Percentiles rank a stretch among this genome's conserved stretches.
Evolutionary conservation across 1,284 basidiomycete species (phyloP).

Genomic region (Amylostereum chailletii): DNA sequence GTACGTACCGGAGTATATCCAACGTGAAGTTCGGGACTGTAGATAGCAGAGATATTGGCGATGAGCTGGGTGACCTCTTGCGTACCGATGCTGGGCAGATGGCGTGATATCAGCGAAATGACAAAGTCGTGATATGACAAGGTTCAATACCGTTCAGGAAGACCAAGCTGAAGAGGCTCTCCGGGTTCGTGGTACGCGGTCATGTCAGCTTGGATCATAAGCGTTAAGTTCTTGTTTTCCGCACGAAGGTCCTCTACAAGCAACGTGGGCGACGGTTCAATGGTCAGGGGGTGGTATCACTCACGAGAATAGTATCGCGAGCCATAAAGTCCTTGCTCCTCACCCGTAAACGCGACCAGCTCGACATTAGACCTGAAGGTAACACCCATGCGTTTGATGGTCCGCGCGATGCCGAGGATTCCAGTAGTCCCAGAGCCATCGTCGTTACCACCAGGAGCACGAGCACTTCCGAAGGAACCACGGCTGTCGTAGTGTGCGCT

Average conservation of each 20-base stretch:
- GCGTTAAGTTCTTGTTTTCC: slow-evolving; percentile 54
- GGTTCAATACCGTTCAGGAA: slow-evolving; percentile 47
- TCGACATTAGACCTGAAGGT: slow-evolving; percentile 62
- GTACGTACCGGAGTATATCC: slow-evolving; percentile 56
- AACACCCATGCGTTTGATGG: slow-evolving; percentile 54
- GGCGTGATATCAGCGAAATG: background rate
- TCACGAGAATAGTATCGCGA: slow-evolving; percentile 59
- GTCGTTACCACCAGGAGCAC: slow-evolving; percentile 72
- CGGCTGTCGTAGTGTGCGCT: slow-evolving; percentile 84
- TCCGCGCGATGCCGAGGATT: slow-evolving; percentile 67
- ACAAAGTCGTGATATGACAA: background rate
- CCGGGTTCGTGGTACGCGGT: slow-evolving; percentile 66
- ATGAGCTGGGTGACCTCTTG: slow-evolving; percentile 70
- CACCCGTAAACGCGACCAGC: slow-evolving; percentile 62
- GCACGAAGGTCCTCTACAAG: slow-evolving; percentile 43
- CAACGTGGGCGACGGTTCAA: background rate
- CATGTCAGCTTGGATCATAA: slow-evolving; percentile 90
- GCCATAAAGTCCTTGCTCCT: slow-evolving; percentile 63
- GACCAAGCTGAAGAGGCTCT: slow-evolving; percentile 74
- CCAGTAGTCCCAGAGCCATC: slow-evolving; percentile 76
- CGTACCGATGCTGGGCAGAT: slow-evolving; percentile 57
- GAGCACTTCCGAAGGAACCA: slow-evolving; percentile 71
- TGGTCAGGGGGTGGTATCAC: slow-evolving; percentile 14
- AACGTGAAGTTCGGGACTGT: slow-evolving; percentile 75
- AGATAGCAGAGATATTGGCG: slow-evolving; percentile 62